Conservation (phyloP, 1,139 yeast species). For the Scheffersomyces segobiensis region DNA sequence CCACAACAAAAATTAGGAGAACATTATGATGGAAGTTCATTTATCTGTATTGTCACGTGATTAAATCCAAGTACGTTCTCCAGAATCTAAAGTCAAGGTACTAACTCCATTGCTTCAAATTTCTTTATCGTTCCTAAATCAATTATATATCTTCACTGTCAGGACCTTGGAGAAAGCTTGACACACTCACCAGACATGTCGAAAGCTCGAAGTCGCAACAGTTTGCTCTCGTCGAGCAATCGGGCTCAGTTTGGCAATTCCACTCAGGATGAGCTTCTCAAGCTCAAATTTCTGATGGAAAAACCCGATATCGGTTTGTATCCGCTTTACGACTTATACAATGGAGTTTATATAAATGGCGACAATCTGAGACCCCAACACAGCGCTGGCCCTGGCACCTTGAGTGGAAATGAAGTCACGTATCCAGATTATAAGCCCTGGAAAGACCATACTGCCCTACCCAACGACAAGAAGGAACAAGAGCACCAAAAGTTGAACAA, state of each 20-base stretch:
- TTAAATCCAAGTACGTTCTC: background rate
- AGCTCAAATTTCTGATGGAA: constrained; percentile 39
- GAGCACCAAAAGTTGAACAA: constrained; percentile 32
- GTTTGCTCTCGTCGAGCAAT: constrained; percentile 32
- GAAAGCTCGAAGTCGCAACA: constrained; percentile 35
- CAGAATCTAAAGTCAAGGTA: background rate
- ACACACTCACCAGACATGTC: constrained; percentile 24
- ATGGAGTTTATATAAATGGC: background rate
- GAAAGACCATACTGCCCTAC: constrained; percentile 62
- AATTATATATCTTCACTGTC: background rate
- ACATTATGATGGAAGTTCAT: background rate
- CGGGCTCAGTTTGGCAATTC: constrained; percentile 24
- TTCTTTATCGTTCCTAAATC: background rate
- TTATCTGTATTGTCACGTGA: background rate
- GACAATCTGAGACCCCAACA: background rate
- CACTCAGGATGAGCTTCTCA: constrained; percentile 35
- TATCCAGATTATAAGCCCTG: constrained; percentile 84
- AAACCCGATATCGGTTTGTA: constrained; percentile 36
- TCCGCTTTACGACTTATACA: constrained; percentile 30
- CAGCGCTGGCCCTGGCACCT: background rate
- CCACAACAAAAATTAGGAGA: too few relatives aligned
- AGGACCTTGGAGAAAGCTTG: background rate
- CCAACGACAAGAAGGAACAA: constrained; percentile 23
- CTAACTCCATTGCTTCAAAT: background rate
- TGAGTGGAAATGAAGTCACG: constrained; percentile 14